Conservation (phyloP, 1,139 yeast species). For the Yamadazyma dushanensis region DNA sequence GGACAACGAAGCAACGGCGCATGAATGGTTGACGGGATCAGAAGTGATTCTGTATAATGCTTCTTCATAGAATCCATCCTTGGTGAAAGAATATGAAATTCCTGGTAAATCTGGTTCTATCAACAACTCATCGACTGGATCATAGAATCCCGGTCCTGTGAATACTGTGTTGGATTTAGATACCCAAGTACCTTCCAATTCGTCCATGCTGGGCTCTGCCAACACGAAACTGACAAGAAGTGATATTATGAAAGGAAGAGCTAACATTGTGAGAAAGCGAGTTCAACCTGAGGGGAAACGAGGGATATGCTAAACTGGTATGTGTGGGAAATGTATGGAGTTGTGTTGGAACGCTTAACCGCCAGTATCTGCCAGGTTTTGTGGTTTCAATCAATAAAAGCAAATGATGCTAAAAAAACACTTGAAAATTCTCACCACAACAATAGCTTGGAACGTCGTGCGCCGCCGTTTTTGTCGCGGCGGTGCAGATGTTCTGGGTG, state of each 20-base stretch:
- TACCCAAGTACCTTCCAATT: constrained; percentile 88
- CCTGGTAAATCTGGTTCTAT: constrained; percentile 97
- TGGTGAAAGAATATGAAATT: constrained; percentile 86
- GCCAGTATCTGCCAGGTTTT: too few relatives aligned
- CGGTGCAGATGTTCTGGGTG: too few relatives aligned
- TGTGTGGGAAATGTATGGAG: too few relatives aligned
- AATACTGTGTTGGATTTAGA: constrained; percentile 91
- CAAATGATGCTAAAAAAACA: not conserved
- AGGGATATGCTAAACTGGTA: too few relatives aligned
- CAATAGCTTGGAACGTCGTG: too few relatives aligned
- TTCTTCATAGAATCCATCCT: constrained; percentile 87
- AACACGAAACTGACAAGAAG: constrained; percentile 7
- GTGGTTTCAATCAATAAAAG: not conserved
- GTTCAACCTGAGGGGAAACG: too few relatives aligned
- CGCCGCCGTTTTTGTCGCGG: too few relatives aligned
- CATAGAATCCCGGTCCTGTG: constrained; percentile 96
- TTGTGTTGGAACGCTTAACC: too few relatives aligned
- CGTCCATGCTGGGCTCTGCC: constrained; percentile 32
- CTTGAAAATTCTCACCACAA: not conserved
- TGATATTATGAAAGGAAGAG: not conserved
- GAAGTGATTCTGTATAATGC: constrained; percentile 79
- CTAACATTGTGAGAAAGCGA: too few relatives aligned
- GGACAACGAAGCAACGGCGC: constrained; percentile 79
- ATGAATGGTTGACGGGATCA: constrained; percentile 71
- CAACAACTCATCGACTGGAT: constrained; percentile 89